Base-by-base conservation (phyloP, 148 eudicot genomes). In the Silene latifolia region DNA sequence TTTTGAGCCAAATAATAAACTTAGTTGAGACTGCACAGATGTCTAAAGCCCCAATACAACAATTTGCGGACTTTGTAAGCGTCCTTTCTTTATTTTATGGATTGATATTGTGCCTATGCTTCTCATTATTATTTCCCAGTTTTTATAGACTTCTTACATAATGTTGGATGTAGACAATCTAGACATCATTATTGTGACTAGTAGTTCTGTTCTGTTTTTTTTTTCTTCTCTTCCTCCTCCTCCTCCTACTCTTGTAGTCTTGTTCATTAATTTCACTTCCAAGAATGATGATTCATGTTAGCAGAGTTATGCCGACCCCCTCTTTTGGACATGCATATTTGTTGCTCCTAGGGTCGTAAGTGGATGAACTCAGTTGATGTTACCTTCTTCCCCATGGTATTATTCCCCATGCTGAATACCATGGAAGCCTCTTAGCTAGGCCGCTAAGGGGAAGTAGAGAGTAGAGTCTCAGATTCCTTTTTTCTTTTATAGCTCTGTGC, bases 31-130 rank as follows among this genome's bases (percentile, higher is more conserved):
- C 89, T 18, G 97, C 98, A 23, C 98, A 95, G 80, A 95, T 95
- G 98, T 88, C 97, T 15, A 95, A 95, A 85, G 98, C 98, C 81
- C 98, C 98, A 21, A 95, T 95, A 71, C 98, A 95, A 82, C 89
- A 95, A 78, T 92, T 90, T 62, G 96, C 98, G 27, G 98, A 95
- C 80, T 86, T 74, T 82, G 97, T 91, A 76, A 91, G 97, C 87
- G 65, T 42, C 64, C 10, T 76, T 21, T 58, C 8, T 63, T 21
- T 15, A 23, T 32, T 73, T 17, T 60, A 21, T 67, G 5, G 24
- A 14, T 67, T 3, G 24, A 14, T 21, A 54, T 47, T 73, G n/a
- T 67, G 15, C 29, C 5, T 8, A 25, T 59, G 61, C 25, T 39
- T 4, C 25, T 71, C 42, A 25, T 53, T 61, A 21, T 72, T 7